Evolutionary conservation across 768 basidiomycete genomes (phyloP), one percentile per base, ranked within the genome.

Genomic region (Mrakia blollopis): DNA sequence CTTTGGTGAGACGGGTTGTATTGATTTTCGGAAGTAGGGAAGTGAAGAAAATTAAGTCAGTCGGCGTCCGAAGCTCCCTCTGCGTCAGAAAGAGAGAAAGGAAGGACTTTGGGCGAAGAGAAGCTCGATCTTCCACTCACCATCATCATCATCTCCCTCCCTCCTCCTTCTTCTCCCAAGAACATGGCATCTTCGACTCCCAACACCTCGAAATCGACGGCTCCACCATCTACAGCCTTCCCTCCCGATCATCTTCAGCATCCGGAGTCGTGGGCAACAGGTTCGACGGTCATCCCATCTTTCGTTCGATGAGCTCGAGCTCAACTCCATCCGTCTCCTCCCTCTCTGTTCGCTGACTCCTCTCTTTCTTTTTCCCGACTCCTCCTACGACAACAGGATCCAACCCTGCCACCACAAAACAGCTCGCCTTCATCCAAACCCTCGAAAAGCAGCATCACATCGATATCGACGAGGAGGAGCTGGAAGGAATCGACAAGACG

Each of bases 401-500:
- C 32, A 81, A 82, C 23, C 80, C 81, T 2, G 81, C 81, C 13
- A 83, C 82, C 6, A 77, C 73, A 37, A 82, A 81, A 23, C 82
- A 83, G 67, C 79, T 79, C 67, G 81, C 79, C 1, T 83, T 82
- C 72, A 81, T 83, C 74, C 71, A 76, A 7, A 80, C 80, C 0
- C 79, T 82, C n/a, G 81, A 83, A 73, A 74, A 76, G 32, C 79
- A 82, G 62, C 68, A 81, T 2, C 80, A 39, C 13, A 13, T 68
- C 28, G 30, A 52, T 25, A 23, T 74, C 28, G 39, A 80, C 0
- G 63, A 81, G 21, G 81, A 83, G 41, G 78, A 78, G 10, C 80
- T 79, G 10, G 77, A 60, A 6, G 54, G 50, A 11, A 41, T 83
- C 75, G 80, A 80, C n/a, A 83, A 83, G 79, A 80, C 79, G 32